Percentiles rank a stretch among this genome's conserved stretches.
Evolutionary conservation across 495 filamentous ascomycete genomes (phyloP).

Genomic region (Astrothelium subdiscretum): DNA sequence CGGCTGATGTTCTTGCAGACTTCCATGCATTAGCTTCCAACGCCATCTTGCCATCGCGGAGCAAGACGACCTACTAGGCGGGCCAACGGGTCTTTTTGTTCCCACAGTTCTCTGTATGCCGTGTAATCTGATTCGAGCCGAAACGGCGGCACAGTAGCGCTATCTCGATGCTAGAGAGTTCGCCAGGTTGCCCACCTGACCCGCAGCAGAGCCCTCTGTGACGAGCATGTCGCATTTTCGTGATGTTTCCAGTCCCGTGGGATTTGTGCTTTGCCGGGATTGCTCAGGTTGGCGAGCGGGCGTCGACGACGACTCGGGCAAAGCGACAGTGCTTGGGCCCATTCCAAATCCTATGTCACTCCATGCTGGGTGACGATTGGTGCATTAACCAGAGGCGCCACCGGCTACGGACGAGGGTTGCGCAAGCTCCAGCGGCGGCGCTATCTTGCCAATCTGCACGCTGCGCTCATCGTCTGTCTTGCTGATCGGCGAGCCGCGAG

Average conservation of each 20-base stretch:
- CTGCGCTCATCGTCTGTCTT: not conserved
- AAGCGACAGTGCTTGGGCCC: not conserved
- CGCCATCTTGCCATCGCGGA: not conserved
- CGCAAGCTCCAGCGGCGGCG: not conserved
- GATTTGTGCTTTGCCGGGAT: too few species aligned
- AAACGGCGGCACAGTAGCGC: not conserved
- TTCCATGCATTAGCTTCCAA: not conserved
- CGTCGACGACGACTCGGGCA: not conserved
- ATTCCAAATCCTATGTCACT: not conserved
- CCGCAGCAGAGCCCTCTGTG: not conserved
- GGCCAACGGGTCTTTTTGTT: not conserved
- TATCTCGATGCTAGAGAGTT: not conserved
- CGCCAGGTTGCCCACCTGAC: not conserved
- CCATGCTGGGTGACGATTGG: not conserved
- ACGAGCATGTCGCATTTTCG: not conserved
- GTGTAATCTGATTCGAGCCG: not conserved
- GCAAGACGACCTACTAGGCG: not conserved
- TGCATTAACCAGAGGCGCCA: not conserved
- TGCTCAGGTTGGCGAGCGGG: not conserved
- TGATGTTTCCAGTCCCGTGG: not conserved
- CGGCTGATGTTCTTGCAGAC: not conserved
- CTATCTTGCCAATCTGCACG: conserved; percentile 1
- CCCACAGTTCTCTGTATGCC: not conserved
- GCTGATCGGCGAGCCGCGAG: conserved; percentile 1
- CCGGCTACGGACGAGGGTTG: not conserved